Percentiles rank a stretch among this genome's conserved stretches.
Conservation (phyloP, 352 stramenopile species). For the Globisporangium cylindrosporum region DNA sequence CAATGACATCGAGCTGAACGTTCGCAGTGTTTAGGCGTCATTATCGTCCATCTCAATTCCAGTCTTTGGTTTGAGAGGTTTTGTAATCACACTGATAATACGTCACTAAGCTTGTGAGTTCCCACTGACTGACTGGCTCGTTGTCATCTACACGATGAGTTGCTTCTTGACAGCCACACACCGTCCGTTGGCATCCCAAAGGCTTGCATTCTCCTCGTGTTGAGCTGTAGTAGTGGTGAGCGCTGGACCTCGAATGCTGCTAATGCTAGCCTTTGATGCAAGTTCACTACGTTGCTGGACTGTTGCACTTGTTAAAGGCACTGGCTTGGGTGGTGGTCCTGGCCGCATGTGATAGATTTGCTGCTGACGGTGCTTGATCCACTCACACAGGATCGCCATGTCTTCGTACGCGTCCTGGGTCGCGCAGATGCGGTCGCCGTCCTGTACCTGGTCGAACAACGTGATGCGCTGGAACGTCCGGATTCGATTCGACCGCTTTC, state of each 20-base stretch:
- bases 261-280: background rate
- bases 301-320: background rate
- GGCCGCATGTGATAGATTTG: slow-evolving; percentile 25
- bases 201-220: slow-evolving; percentile 2
- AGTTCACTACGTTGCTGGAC: background rate
- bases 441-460: slow-evolving; percentile 35
- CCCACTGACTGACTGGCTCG: background rate
- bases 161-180: slow-evolving; percentile 1
- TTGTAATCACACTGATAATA: background rate
- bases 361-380: slow-evolving; percentile 53
- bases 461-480: slow-evolving; percentile 38
- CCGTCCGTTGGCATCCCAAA: background rate
- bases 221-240: background rate
- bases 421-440: slow-evolving; percentile 57
- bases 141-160: slow-evolving; percentile 8
- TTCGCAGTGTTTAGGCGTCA: slow-evolving; percentile 26
- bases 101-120: background rate
- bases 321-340: background rate
- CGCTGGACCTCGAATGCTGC: background rate
- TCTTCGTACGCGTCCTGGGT: slow-evolving; percentile 65
- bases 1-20: slow-evolving; percentile 31
- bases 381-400: slow-evolving; percentile 64
- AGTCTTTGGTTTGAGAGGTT: background rate
- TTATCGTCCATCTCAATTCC: background rate
- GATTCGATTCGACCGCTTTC: slow-evolving; percentile 5